These are phyloP conservation scores for Liriodendron chinense DNA, from an alignment of 164 flowering plant genomes.

Conservation along the genomic window DNA sequence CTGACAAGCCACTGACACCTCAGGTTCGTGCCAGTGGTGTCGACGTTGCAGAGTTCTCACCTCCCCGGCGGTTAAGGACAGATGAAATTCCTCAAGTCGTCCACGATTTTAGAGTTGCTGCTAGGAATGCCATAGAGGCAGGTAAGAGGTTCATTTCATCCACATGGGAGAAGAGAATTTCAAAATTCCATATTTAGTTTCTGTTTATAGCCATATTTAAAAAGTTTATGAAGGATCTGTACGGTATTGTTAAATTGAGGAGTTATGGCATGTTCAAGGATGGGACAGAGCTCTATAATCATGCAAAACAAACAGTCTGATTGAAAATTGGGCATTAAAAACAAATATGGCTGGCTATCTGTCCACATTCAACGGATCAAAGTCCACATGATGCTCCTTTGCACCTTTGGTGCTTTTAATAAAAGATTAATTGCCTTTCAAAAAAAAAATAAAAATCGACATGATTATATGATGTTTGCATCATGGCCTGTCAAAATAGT, in stretches of 20 bases:
- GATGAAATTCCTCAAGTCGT: constrained; percentile 30
- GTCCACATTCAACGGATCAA: neutral
- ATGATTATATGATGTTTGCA: no score
- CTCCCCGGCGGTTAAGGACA: constrained; percentile 15
- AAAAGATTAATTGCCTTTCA: no score
- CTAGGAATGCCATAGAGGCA: constrained; percentile 28
- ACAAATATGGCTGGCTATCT: neutral
- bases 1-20: constrained; percentile 15
- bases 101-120: constrained; percentile 31
- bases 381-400: no score
- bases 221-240: no score
- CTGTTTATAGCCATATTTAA: neutral
- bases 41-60: constrained; percentile 4
- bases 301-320: neutral
- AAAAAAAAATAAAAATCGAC: no score
- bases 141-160: constrained; percentile 6
- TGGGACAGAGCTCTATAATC: neutral
- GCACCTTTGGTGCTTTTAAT: no score
- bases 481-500: no score
- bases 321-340: neutral
- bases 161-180: no score
- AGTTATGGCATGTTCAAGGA: neutral
- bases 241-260: neutral
- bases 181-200: no score
- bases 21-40: constrained; percentile 11